Evolutionary conservation across 2,329 filamentous ascomycete species (phyloP), one percentile per base, ranked within the genome.

Genomic region (Leptosphaerulina australis): DNA sequence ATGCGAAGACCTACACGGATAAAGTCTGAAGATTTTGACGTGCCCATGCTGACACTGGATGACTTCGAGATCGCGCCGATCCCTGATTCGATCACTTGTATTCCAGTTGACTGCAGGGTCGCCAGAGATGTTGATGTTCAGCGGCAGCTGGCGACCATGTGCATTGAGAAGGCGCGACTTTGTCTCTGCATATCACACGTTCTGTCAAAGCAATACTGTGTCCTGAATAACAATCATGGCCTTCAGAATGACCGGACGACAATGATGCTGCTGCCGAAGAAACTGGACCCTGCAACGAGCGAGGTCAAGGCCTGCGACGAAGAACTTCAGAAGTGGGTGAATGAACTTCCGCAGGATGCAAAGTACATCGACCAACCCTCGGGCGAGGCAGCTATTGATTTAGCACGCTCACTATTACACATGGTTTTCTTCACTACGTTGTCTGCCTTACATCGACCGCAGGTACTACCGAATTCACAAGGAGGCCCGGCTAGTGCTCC

Each of bases 361-460:
- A 83, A 84, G 56, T 92, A 94, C 60, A 67, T 79, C 48, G 86
- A 86, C 52, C 72, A 84, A 39, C 79, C 83, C 43, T 80, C 74
- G 12, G 78, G 85, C 14, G 86, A 85, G 21, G 55, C 59, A 34
- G 25, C 84, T 3, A 83, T 87, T 38, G 79, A 83, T 55, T 75
- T 96, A 2, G 91, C 96, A 69, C 84, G 90, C 37, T 90, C 89
- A n/a, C 79, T 97, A 15, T 78, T 97, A 26, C 91, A 96, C 72
- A 95, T 97, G 88, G 86, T 96, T 2, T 96, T 95, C 73, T 89
- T 91, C 71, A 95, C 93, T 2, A 95, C 92, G 0, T 82, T 95
- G 14, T 96, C 91, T 43, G 93, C 93, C 3, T 80, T 97, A 14
- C 92, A 97, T 71, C 86, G 93, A 22, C 93, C 93, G 2, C 91